Evolutionary conservation across 2,329 filamentous ascomycete genomes (phyloP), one percentile per base, ranked within the genome.

Genomic region (Trichoderma koningii): DNA sequence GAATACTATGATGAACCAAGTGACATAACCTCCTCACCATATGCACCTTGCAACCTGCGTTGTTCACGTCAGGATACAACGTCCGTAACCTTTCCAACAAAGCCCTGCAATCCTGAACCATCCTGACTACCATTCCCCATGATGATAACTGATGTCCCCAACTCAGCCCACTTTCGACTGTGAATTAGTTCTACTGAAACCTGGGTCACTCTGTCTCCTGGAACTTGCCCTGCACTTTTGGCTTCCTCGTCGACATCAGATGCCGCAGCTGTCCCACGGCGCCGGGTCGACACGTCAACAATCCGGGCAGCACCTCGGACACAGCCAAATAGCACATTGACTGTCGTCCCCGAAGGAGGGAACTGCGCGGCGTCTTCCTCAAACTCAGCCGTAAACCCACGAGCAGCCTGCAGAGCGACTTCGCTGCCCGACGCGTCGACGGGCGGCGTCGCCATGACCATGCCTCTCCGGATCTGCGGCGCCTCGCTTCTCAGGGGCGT

Each of bases 271-370:
- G 47, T 17, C 45, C 44, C 45, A 23, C 66, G 68, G 38, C 69
- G 69, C 63, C 69, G 69, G 7, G 63, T 65, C 38, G 73, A 79
- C 12, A 89, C 81, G 38, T 84, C 83, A 28, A 90, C 74, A 1
- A 98, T 86, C 66, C 89, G 88, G 0, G 92, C 93, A 0, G 90
- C 87, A 1, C 93, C 90, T 9, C 94, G 85, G 15, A 98, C 88
- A 73, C 93, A 97, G 19, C 92, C 92, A 47, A 93, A 86, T 72
- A 97, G 98, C 0, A 94, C 85, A 34, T 96, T 93, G 5, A 93
- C 88, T 41, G 89, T 81, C 47, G 85, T 88, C 1, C 91, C 90
- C 0, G 87, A 78, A 0, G 84, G 82, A 7, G 97, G 80, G 1
- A 84, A 80, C 26, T 83, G 84, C 0, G 89, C 84, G 55, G 89